Base-by-base conservation (phyloP, 306 rosid genomes). In the Corylus avellana region DNA sequence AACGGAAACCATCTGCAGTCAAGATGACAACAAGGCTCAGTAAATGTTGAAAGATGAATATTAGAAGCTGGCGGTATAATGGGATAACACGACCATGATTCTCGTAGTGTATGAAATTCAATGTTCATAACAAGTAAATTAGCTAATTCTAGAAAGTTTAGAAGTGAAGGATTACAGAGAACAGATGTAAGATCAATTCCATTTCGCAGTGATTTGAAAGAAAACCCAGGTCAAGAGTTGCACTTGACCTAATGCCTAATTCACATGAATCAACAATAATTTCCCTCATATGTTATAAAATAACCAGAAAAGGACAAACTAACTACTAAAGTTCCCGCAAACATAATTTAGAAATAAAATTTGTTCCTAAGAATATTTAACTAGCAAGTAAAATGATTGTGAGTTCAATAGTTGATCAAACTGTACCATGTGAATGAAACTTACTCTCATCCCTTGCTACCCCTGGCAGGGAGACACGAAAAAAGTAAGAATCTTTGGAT, bases 391-490 rank as follows among this genome's bases (percentile, higher is more conserved):
- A 67, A 42, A 25, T 1, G 12, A 74, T 44, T 58, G n/a, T 7
- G 29, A 42, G 9, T 67, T 44, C 27, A 53, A 42, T 42, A 42
- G 46, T 42, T 42, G 29, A 68, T 7, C 3, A 13, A 44, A 5
- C 17, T 44, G 12, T 9, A 1, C 17, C 2, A 44, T 1, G 8
- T 37, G 12, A 76, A 8, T 71, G 59, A 9, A 85, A 79, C 86
- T 85, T 74, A 85, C 89, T 82, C 74, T 80, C 86, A 68, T 85
- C 83, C 58, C 83, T 70, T 62, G 80, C 64, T 29, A 85, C 89
- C 50, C 88, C 84, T 0, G 89, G 86, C 47, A 82, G 80, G 6
- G 79, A 75, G 47, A 82, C 83, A 61, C 80, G 82, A 79, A 85
- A 85, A 17, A 79, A 70, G 81, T 82, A 82, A 25, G 89, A 72